Evolutionary conservation across 2,329 filamentous ascomycete species (phyloP).

Genomic region (Septoria linicola): DNA sequence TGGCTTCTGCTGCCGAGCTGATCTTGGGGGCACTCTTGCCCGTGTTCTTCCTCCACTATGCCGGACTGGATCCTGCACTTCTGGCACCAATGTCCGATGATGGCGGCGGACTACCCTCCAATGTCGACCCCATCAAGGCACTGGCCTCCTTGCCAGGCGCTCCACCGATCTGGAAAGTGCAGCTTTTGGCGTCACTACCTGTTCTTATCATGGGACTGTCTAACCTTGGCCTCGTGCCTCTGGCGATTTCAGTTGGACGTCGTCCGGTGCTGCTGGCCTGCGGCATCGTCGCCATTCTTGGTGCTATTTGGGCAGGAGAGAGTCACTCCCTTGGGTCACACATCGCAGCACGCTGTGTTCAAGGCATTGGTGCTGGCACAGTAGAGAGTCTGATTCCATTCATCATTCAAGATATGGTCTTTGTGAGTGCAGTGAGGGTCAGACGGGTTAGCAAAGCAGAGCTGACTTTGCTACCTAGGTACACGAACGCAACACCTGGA

Average conservation of each 20-base stretch:
- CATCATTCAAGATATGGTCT: conserved; percentile 35
- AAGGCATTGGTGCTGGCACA: conserved; percentile 35
- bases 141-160: conserved; percentile 25
- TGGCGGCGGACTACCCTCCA: conserved; percentile 21
- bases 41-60: conserved; percentile 35
- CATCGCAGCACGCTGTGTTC: conserved; percentile 33
- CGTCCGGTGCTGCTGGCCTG: conserved; percentile 30
- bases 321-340: conserved; percentile 31
- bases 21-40: conserved; percentile 36
- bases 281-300: conserved; percentile 32
- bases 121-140: conserved; percentile 26
- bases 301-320: conserved; percentile 33
- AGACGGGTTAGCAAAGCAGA: not conserved
- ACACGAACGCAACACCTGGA: conserved; percentile 36
- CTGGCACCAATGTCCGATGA: conserved; percentile 10
- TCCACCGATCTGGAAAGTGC: conserved; percentile 34
- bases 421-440: conserved; percentile 8
- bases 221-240: conserved; percentile 33
- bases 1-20: conserved; percentile 34
- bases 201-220: conserved; percentile 35
- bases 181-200: conserved; percentile 33
- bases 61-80: conserved; percentile 24
- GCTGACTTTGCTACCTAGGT: conserved; percentile 16
- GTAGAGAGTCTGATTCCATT: conserved; percentile 37
- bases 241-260: conserved; percentile 34